Conservation (phyloP, 2,329 filamentous ascomycete species). For the Emergomyces orientalis region DNA sequence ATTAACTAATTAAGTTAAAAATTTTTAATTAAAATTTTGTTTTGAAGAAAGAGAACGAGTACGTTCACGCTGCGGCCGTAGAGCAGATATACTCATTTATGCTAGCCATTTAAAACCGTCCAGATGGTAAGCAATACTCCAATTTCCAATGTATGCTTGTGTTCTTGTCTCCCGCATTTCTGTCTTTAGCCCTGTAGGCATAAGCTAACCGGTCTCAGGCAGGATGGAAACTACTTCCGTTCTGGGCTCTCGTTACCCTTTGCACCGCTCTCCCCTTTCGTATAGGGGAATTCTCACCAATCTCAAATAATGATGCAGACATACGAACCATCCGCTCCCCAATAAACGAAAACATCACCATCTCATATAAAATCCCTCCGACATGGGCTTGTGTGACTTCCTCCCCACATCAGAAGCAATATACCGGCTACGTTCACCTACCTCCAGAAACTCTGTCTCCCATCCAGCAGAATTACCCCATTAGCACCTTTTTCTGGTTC, state of each 20-base stretch:
- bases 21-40: background rate
- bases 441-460: slow-evolving; percentile 11
- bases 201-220: background rate
- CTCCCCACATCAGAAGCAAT: slow-evolving; percentile 39
- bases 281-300: background rate
- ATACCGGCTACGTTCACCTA: slow-evolving; percentile 13
- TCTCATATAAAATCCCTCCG: slow-evolving; percentile 57
- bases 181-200: background rate
- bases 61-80: background rate
- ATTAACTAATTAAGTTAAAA: background rate
- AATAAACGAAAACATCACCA: slow-evolving; percentile 51
- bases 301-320: slow-evolving; percentile 23
- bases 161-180: background rate
- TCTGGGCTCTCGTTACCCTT: background rate
- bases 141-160: background rate
- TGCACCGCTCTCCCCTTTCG: background rate
- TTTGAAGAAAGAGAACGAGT: background rate
- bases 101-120: background rate
- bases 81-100: background rate
- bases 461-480: slow-evolving; percentile 11
- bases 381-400: slow-evolving; percentile 48
- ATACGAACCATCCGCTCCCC: slow-evolving; percentile 53
- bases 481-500: slow-evolving; percentile 33
- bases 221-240: background rate
- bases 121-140: background rate